Base-by-base conservation (phyloP, 305 asterid genomes). In the Fraxinus nigra region DNA sequence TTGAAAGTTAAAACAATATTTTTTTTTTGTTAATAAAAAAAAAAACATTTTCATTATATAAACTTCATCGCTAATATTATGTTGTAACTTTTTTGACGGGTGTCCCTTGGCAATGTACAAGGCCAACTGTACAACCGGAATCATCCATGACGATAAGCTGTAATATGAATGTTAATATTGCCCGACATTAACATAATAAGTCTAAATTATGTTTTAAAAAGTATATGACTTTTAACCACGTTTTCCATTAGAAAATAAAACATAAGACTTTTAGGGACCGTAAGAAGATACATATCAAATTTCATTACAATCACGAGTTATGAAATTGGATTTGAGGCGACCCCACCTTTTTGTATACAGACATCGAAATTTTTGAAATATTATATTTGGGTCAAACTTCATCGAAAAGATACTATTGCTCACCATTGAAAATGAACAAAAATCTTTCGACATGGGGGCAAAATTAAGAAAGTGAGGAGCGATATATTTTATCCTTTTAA, bases 391-490 rank as follows among this genome's bases (percentile, higher is more conserved):
- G 51, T 46, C 69, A 26, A 79, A 67, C 46, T 26, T 28, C 32
- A 9, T 37, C 51, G 24, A 18, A 43, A 30, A 43, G 1, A 28
- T 18, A 54, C 18, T 30, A 54, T 51, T 80, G 54, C 74, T 34
- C 18, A 78, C 1, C 54, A 9, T 7, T 38, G 51, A 72, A 69
- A 69, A 6, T 35, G 35, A 48, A 30, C n/a, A 20, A 65, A 69
- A 26, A 51, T 22, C 13, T 22, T 32, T 26, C 1, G 37, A 16
- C 63, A 16, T 1, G 3, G 9, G 1, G 1, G 0, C 26, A n/a
- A n/a, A 54, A 65, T 9, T 22, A 80, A 80, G 72, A 48, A 80
- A 72, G 82, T 80, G 63, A 26, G 35, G 59, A 80, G 43, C 30
- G 46, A 56, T 34, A 54, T 73, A 22, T 73, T 16, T 54, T 54